Evolutionary conservation across 2,329 filamentous ascomycete species (phyloP), one percentile per base, ranked within the genome.

Genomic region (Colletotrichum sp.): DNA sequence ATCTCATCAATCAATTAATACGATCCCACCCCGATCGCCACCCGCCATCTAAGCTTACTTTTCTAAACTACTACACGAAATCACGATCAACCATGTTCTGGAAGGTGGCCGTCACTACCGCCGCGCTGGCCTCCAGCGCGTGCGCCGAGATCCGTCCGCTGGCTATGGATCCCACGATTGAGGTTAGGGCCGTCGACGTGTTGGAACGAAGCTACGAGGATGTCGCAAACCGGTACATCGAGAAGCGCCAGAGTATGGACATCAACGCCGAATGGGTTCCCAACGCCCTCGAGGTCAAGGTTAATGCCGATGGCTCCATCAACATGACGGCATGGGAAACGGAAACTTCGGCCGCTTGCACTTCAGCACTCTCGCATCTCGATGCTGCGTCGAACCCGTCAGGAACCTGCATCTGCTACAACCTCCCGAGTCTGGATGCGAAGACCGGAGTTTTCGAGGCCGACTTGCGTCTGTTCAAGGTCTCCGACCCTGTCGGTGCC

Each of bases 361-460:
- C 85, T 60, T 80, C 85, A 26, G 88, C 90, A 10, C 87, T 97
- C 21, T 82, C 84, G 4, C 82, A 85, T 30, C 87, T 95, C 65
- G 86, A 87, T 16, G 86, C 89, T 76, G 90, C 92, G 57, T 90
- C 90, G 28, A 96, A 96, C 79, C 94, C 94, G 7, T 93, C 94
- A 12, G 95, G 95, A 67, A 91, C 95, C 64, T 93, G 93, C 75
- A 91, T 95, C 64, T 98, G 95, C 89, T 97, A 96, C 87, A 98
- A 97, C 82, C 85, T 98, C 28, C 92, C 93, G 1, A 91, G 91
- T 52, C 89, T 95, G 73, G 90, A 96, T 85, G 91, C 90, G 79
- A 84, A 84, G 6, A 92, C 90, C 1, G 95, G 95, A 34, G 87
- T 92, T 18, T 97, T 97, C 82, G 91, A 94, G 84, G 94, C 95